Evolutionary conservation across 495 filamentous ascomycete species (phyloP).

Genomic region (Penicillium turbatum): DNA sequence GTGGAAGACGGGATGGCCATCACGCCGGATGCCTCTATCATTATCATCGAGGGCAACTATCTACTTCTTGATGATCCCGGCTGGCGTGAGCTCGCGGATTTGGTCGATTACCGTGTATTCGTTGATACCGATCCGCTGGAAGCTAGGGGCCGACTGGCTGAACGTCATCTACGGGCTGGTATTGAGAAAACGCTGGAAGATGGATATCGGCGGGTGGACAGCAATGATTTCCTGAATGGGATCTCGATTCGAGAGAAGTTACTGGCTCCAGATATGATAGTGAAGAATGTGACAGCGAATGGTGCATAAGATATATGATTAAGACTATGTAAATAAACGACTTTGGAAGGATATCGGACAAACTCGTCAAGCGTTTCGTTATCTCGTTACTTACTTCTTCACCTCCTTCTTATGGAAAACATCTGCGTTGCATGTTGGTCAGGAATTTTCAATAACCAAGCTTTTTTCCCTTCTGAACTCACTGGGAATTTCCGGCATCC

Average conservation of each 20-base stretch:
- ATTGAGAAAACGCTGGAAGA: constrained; percentile 40
- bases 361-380: not conserved
- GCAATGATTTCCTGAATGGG: constrained; percentile 43
- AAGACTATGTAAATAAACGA: not conserved
- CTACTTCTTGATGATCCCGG: constrained; percentile 31
- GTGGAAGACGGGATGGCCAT: constrained; percentile 34
- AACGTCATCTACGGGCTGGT: constrained; percentile 34
- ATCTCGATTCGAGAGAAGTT: constrained; percentile 25
- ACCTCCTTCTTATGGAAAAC: constrained; percentile 59
- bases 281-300: constrained; percentile 21
- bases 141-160: constrained; percentile 33
- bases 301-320: not conserved
- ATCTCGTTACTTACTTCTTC: constrained; percentile 39
- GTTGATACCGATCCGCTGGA: constrained; percentile 34
- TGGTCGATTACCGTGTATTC: constrained; percentile 35
- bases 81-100: constrained; percentile 23
- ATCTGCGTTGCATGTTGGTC: constrained; percentile 25
- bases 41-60: constrained; percentile 41
- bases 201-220: constrained; percentile 36
- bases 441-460: not conserved
- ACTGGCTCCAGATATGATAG: constrained; percentile 27
- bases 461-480: constrained; percentile 16
- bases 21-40: constrained; percentile 25
- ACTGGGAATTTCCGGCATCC: constrained; percentile 63
- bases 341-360: not conserved